Conservation (phyloP, 2,329 filamentous ascomycete species). For the Penicillium sp. region DNA sequence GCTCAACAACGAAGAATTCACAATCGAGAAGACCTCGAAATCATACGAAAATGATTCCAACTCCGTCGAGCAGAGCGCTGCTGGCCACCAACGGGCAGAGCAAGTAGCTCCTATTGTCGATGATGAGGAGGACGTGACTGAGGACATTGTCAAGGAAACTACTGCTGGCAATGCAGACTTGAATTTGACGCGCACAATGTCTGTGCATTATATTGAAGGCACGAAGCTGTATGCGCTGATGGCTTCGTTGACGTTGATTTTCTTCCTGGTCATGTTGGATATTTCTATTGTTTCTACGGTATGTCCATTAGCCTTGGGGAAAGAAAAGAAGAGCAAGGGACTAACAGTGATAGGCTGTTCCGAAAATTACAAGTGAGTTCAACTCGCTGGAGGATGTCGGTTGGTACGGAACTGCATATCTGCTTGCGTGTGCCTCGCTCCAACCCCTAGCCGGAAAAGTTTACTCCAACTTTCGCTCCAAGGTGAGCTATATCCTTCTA, state of each 20-base stretch:
- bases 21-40: background rate
- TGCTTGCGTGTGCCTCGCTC: slow-evolving; percentile 38
- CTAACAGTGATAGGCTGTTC: slow-evolving; percentile 34
- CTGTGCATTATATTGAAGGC: slow-evolving; percentile 17
- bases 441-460: slow-evolving; percentile 49
- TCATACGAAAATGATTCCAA: background rate
- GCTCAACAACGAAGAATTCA: background rate
- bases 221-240: slow-evolving; percentile 22
- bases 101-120: background rate
- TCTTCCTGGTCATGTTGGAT: slow-evolving; percentile 49
- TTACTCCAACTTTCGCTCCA: slow-evolving; percentile 20
- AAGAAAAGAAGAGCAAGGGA: background rate
- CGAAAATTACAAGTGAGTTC: slow-evolving; percentile 41
- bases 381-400: slow-evolving; percentile 22
- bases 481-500: slow-evolving; percentile 29
- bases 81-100: background rate
- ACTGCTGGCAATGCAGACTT: slow-evolving; percentile 1
- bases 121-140: background rate
- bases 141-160: slow-evolving; percentile 1
- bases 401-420: slow-evolving; percentile 26
- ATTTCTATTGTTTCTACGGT: slow-evolving; percentile 53
- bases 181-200: slow-evolving; percentile 7
- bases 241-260: slow-evolving; percentile 35
- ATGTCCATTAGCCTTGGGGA: background rate
- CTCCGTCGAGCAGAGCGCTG: background rate